Evolutionary conservation across 441 rosid genomes (phyloP).

Genomic region (Gossypium schwendimanii): DNA sequence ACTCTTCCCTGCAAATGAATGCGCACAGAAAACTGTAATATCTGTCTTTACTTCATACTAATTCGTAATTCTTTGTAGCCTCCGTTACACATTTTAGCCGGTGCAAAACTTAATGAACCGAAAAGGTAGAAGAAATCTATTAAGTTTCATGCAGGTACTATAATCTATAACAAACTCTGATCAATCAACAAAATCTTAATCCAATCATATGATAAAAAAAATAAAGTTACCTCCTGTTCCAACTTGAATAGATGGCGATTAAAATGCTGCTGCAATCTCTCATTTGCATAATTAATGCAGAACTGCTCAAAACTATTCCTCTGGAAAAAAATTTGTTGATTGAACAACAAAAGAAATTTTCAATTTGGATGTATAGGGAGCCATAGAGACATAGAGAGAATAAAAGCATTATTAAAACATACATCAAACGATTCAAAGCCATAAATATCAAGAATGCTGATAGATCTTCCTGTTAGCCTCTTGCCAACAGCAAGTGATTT

Average conservation of each 20-base stretch:
- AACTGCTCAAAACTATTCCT: conserved; percentile 98
- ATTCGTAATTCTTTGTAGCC: background rate
- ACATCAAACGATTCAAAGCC: conserved; percentile 99
- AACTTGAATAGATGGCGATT: conserved; percentile 96
- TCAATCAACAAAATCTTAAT: background rate
- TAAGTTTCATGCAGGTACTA: background rate
- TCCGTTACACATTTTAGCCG: background rate
- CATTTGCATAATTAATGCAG: conserved; percentile 97
- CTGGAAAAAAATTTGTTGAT: conserved; percentile 34
- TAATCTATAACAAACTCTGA: background rate
- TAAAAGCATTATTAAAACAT: conserved; percentile 25
- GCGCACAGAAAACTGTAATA: background rate
- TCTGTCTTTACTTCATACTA: background rate
- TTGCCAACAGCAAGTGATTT: conserved; percentile 96
- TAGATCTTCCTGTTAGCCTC: conserved; percentile 89
- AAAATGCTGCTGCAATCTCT: conserved; percentile 97
- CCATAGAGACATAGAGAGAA: conserved; percentile 1
- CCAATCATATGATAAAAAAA: conserved; percentile 5
- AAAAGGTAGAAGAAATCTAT: conserved; percentile 6
- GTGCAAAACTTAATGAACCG: background rate
- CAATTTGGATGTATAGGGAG: background rate
- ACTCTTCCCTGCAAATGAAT: conserved; percentile 4
- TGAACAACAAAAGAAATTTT: conserved; percentile 18
- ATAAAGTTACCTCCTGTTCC: conserved; percentile 80
- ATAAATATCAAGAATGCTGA: conserved; percentile 97